A percentile compares a stretch with the other conserved stretches of the same genome.
Evolutionary conservation across 1,284 basidiomycete genomes (phyloP).

Genomic region (Cryptococcus jaspeensis): DNA sequence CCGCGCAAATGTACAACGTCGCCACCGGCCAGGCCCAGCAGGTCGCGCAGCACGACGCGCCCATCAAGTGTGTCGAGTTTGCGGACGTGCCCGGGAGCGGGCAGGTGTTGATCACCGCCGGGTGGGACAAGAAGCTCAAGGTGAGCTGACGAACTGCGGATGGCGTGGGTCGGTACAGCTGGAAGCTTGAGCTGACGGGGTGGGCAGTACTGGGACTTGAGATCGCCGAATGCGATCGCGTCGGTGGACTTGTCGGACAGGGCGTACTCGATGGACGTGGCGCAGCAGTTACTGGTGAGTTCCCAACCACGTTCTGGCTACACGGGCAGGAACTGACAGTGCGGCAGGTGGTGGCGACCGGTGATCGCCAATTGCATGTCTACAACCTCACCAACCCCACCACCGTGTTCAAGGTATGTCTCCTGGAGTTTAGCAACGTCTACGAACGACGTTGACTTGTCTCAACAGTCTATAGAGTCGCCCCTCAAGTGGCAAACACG

Average conservation of each 20-base stretch:
- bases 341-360: slow-evolving; percentile 89
- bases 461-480: slow-evolving; percentile 67
- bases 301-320: slow-evolving; percentile 11
- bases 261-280: slow-evolving; percentile 62
- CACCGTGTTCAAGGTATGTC: slow-evolving; percentile 65
- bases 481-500: slow-evolving; percentile 95
- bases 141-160: slow-evolving; percentile 56
- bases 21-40: slow-evolving; percentile 66
- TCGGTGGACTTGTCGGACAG: slow-evolving; percentile 80
- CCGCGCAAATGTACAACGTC: slow-evolving; percentile 76
- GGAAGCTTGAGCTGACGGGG: slow-evolving; percentile 7
- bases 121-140: slow-evolving; percentile 90
- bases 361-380: slow-evolving; percentile 70
- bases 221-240: slow-evolving; percentile 68
- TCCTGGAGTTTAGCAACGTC: not conserved
- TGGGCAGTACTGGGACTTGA: slow-evolving; percentile 84
- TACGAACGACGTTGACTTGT: not conserved
- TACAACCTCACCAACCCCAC: slow-evolving; percentile 81
- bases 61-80: slow-evolving; percentile 74
- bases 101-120: slow-evolving; percentile 76
- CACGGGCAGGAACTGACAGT: slow-evolving; percentile 7
- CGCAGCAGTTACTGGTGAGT: slow-evolving; percentile 36
- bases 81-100: slow-evolving; percentile 62
- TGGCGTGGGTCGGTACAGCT: not conserved
- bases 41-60: slow-evolving; percentile 79